A percentile compares a stretch with the other conserved stretches of the same genome.
Evolutionary conservation across 2,329 filamentous ascomycete species (phyloP).

Genomic region (Trichoderma sp.): DNA sequence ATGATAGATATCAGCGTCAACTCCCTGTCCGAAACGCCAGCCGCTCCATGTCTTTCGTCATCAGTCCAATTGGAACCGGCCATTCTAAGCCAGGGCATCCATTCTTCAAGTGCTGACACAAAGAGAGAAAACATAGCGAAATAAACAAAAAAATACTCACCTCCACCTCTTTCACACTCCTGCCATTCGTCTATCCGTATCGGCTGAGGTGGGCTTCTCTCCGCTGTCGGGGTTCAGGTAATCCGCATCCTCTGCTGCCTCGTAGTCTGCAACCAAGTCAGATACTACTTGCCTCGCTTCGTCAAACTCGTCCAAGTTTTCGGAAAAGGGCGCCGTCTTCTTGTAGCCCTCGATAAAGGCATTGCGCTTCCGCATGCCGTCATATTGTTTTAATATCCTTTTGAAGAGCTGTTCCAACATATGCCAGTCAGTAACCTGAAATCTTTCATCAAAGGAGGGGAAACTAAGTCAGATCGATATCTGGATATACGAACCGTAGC

Average conservation of each 20-base stretch:
- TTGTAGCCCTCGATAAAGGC: constrained; percentile 97
- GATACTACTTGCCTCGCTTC: constrained; percentile 89
- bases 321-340: constrained; percentile 88
- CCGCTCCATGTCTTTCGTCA: constrained; percentile 14
- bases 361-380: constrained; percentile 91
- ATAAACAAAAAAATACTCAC: neutral
- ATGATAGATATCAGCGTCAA: constrained; percentile 5
- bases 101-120: neutral
- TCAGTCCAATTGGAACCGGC: neutral
- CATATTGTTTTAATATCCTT: constrained; percentile 88
- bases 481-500: constrained; percentile 65
- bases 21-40: constrained; percentile 17
- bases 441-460: neutral
- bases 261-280: constrained; percentile 91
- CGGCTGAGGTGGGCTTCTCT: constrained; percentile 54
- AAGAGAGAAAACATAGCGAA: neutral
- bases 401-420: constrained; percentile 73
- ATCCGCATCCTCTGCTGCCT: constrained; percentile 87
- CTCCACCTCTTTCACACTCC: neutral
- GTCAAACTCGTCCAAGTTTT: constrained; percentile 92
- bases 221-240: constrained; percentile 77
- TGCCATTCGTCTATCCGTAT: constrained; percentile 53
- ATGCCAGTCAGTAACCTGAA: neutral
- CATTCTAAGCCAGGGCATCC: neutral
- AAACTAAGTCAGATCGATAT: neutral